Evolutionary conservation across 352 stramenopile genomes (phyloP).

Genomic region (Pythium guiyangense): DNA sequence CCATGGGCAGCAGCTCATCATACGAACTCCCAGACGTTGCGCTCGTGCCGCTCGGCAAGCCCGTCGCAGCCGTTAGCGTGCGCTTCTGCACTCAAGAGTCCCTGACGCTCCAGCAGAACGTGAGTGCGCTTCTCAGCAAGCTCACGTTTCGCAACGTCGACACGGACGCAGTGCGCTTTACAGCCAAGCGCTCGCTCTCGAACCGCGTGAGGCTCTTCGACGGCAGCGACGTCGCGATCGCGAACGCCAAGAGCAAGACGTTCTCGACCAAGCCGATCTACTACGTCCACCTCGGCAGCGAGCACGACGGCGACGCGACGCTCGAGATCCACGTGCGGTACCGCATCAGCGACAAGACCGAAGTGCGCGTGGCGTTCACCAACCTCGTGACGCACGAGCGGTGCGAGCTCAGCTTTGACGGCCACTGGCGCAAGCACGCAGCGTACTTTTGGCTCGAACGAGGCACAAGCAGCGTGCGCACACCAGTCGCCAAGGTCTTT

Average conservation of each 20-base stretch:
- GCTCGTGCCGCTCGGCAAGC: neutral
- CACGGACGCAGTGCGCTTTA: neutral
- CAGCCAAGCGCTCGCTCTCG: neutral
- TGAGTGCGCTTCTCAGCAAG: neutral
- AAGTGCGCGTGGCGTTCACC: neutral
- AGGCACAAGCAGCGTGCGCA: neutral
- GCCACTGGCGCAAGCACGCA: neutral
- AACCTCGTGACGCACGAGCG: neutral
- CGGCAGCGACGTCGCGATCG: neutral
- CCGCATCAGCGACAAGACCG: neutral
- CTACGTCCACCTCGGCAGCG: neutral
- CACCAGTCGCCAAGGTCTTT: neutral
- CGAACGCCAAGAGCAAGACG: neutral
- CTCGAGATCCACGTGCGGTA: constrained; percentile 4
- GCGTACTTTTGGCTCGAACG: constrained; percentile 5
- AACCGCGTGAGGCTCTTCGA: neutral
- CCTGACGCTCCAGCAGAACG: neutral
- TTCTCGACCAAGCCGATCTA: neutral
- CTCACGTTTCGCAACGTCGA: neutral
- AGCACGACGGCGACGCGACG: neutral
- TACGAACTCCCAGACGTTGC: neutral
- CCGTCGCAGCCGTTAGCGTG: neutral
- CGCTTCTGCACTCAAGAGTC: neutral
- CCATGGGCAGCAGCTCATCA: neutral
- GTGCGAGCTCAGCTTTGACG: constrained; percentile 3